Base-by-base conservation (phyloP, 2,329 filamentous ascomycete species). In the Pseudogymnoascus sp. region DNA sequence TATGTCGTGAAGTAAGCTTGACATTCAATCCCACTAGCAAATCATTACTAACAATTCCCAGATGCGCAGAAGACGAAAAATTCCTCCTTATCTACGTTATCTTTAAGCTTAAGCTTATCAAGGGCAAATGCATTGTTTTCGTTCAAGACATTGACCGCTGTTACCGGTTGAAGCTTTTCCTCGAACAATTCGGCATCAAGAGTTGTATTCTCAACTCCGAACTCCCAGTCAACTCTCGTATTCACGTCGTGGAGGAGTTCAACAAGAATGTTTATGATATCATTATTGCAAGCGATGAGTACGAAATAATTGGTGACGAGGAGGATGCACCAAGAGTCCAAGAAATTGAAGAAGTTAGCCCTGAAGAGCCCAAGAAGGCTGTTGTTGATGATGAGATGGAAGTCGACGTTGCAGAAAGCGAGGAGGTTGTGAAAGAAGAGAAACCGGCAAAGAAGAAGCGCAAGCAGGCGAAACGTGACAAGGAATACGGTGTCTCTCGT, bases 181-280 rank as follows among this genome's bases (percentile, higher is more conserved):
- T 99, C 61, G 94, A 99, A 75, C 94, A 99, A 73, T 99, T 99
- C 72, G 92, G 92, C 56, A 93, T 97, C 72, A 89, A 91, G 73
- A 93, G 90, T 70, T 96, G 91, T 75, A 90, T 97, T 28, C 78
- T 99, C 42, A 99, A 99, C 77, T 94, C 91, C 0, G 93, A 99
- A 73, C 77, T 99, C 37, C 94, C 94, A 0, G 87, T 97, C 67
- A 97, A 97, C 71, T 94, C 90, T 1, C 83, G 94, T 65, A 86
- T 97, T 40, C 93, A 99, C 73, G 92, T 96, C 1, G 93, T 99
- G 2, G 90, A 97, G 70, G 92, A 97, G 74, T 99, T 99, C 77
- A 99, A 97, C 78, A 90, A 90, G 76, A 90, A 91, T 62, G 87
- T 97, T 5, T 99, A 99, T 80, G 93, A 99, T 70, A 97, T 97